Evolutionary conservation across 495 filamentous ascomycete species (phyloP), one percentile per base, ranked within the genome.

Genomic region (Aspergillus affinis): DNA sequence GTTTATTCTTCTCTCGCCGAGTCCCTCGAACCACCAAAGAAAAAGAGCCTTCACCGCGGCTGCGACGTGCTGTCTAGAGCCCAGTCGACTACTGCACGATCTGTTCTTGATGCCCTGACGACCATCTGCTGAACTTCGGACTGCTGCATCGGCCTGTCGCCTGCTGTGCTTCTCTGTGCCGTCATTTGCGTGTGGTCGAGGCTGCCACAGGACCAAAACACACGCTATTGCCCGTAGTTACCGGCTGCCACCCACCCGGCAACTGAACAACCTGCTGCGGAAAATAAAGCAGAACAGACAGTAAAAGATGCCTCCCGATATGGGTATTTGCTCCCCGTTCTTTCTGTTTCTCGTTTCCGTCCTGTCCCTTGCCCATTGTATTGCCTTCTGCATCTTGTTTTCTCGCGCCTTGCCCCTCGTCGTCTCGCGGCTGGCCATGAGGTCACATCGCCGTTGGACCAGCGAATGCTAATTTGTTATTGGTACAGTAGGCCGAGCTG

Each of bases 211-310:
- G 57, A 68, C 65, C 66, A 73, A 69, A 68, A 73, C 66, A 73
- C 57, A 63, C 62, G 64, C 66, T 67, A 66, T 67, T 63, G 66
- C 61, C 69, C 64, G 63, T 67, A 64, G 69, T 71, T 68, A 71
- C 69, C 69, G 60, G 64, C 60, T 61, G 49, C 56, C 60, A 60
- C 53, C 29, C 61, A 26, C 65, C 64, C 62, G 64, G 61, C 63
- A 64, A 61, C 59, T 48, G 9, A 51, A 21, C 27, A 54, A 36
- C 55, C 48, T 59, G 54, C 65, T 57, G 13, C 36, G 36, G 36
- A 41, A 41, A 41, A 41, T 41, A 41, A 41, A 41, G 30, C 36
- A 55, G 47, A 20, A 57, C 41, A 48, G 41, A 23, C 19, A 47
- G 55, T 55, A 57, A 55, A 59, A 63, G 57, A 71, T 73, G 70